Percentiles rank a stretch among this genome's conserved stretches.
phyloP scores from a whole-genome alignment of 306 rosid genomes.

The Pterocarpus santalinus region DNA sequence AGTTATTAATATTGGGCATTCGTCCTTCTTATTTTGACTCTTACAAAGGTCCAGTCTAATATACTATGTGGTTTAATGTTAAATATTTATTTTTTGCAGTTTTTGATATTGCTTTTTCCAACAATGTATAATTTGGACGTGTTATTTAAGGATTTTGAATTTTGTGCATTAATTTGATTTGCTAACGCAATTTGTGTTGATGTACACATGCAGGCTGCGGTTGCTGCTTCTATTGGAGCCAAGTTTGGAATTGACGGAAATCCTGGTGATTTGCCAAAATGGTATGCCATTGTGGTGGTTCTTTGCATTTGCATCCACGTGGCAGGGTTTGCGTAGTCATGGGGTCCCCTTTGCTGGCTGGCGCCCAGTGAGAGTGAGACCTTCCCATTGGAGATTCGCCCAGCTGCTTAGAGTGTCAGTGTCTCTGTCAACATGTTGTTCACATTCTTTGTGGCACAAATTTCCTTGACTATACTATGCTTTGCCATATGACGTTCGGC shows the following conservation, averaged over 20 bases:
- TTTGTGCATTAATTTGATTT: too few species aligned
- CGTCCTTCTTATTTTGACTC: too few species aligned
- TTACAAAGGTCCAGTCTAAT: too few species aligned
- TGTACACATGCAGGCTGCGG: constrained; percentile 52
- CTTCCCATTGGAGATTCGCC: constrained; percentile 88
- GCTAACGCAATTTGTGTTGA: background rate
- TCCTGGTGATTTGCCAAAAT: constrained; percentile 76
- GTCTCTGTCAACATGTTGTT: constrained; percentile 91
- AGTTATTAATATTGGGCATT: too few species aligned
- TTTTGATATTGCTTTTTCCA: too few species aligned
- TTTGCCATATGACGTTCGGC: constrained; percentile 93
- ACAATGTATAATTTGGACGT: too few species aligned
- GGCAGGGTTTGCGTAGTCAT: constrained; percentile 94
- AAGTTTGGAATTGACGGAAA: constrained; percentile 76
- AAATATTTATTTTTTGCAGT: too few species aligned
- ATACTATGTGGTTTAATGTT: too few species aligned
- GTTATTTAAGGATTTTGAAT: too few species aligned
- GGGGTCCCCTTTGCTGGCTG: constrained; percentile 98
- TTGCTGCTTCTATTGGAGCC: constrained; percentile 75
- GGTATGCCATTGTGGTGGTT: constrained; percentile 93
- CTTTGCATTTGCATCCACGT: constrained; percentile 88
- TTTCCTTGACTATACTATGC: constrained; percentile 74
- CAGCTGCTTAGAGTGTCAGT: constrained; percentile 89
- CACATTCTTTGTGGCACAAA: constrained; percentile 81
- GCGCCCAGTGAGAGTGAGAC: constrained; percentile 98